These are phyloP conservation scores for Neurospora sp. DNA, from an alignment of 495 filamentous ascomycete species.

Conservation along the genomic window DNA sequence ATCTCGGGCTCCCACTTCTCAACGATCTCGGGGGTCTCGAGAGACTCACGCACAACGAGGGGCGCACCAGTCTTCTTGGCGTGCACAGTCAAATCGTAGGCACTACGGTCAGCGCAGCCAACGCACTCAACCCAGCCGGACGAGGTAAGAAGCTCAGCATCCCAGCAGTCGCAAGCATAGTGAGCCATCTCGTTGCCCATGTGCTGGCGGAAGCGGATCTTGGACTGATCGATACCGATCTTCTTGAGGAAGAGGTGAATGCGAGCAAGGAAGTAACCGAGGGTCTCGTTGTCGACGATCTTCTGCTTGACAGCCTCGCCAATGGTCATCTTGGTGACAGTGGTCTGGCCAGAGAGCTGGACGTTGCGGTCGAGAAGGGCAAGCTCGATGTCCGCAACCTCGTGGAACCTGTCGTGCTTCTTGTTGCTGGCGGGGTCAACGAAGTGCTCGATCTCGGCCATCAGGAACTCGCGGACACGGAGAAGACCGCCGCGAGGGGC, in stretches of 20 bases:
- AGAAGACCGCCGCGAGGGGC: slow-evolving; percentile 64
- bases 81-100: slow-evolving; percentile 70
- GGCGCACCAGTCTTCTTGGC: slow-evolving; percentile 72
- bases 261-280: slow-evolving; percentile 78
- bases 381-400: slow-evolving; percentile 57
- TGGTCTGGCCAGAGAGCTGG: slow-evolving; percentile 60
- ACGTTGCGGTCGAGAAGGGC: slow-evolving; percentile 59
- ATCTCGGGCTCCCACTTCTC: slow-evolving; percentile 67
- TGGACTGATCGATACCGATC: slow-evolving; percentile 57
- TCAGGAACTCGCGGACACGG: slow-evolving; percentile 69
- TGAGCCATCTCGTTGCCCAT: slow-evolving; percentile 75
- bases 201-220: slow-evolving; percentile 77
- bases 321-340: slow-evolving; percentile 49
- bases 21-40: slow-evolving; percentile 51
- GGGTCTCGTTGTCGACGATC: slow-evolving; percentile 72
- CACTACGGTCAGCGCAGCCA: slow-evolving; percentile 73
- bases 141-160: slow-evolving; percentile 68
- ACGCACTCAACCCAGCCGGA: slow-evolving; percentile 85
- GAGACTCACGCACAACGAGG: slow-evolving; percentile 54
- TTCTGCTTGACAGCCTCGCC: slow-evolving; percentile 59
- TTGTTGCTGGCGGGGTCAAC: slow-evolving; percentile 63
- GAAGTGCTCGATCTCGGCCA: slow-evolving; percentile 78
- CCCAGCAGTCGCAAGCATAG: slow-evolving; percentile 79
- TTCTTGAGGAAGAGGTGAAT: slow-evolving; percentile 64
- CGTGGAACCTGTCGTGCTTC: slow-evolving; percentile 58